These are phyloP conservation scores for Aureobasidium sp. DNA, from an alignment of 2,329 filamentous ascomycete genomes.

Conservation along the genomic window DNA sequence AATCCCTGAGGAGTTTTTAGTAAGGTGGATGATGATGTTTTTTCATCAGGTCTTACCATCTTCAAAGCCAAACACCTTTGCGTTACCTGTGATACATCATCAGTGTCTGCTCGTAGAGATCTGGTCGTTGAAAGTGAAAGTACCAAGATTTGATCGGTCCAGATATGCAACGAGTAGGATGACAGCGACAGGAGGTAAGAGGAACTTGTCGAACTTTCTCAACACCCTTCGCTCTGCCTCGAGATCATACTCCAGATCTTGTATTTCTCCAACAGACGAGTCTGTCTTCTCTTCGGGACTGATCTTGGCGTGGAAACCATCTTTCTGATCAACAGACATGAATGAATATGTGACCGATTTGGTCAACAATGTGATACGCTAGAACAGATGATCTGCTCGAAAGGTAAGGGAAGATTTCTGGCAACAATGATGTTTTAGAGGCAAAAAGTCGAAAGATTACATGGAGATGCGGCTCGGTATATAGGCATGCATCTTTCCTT, in stretches of 20 bases:
- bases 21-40: not conserved
- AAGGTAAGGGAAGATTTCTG: too few species aligned
- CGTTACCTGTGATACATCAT: conserved; percentile 17
- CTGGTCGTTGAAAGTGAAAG: not conserved
- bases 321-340: not conserved
- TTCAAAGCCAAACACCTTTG: conserved; percentile 21
- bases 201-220: conserved; percentile 20
- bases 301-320: not conserved
- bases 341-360: too few species aligned
- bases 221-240: conserved; percentile 18
- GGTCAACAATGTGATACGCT: too few species aligned
- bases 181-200: conserved; percentile 20
- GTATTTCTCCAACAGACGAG: not conserved
- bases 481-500: too few species aligned
- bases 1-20: conserved; percentile 5
- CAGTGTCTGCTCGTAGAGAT: not conserved
- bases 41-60: not conserved
- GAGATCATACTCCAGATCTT: conserved; percentile 10
- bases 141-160: conserved; percentile 19
- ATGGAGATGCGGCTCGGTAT: too few species aligned
- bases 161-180: conserved; percentile 20
- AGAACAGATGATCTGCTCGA: too few species aligned
- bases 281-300: not conserved
- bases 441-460: too few species aligned
- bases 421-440: too few species aligned